These are phyloP conservation scores for Aureobasidium sp. DNA, from an alignment of 2,329 filamentous ascomycete species.

Conservation along the genomic window DNA sequence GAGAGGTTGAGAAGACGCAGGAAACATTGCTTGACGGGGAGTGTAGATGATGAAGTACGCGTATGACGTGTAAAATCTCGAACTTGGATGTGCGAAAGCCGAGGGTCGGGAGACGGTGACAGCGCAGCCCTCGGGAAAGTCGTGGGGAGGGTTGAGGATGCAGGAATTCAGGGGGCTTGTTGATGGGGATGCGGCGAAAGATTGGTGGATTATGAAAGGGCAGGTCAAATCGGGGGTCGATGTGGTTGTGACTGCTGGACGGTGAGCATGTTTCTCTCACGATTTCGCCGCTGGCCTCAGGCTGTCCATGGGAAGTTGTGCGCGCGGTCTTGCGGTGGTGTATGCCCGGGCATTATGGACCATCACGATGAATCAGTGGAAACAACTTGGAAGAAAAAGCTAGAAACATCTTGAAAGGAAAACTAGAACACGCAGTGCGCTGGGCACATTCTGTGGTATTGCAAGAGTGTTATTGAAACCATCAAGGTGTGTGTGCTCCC, in stretches of 20 bases:
- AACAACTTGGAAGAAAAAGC: neutral
- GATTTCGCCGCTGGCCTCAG: neutral
- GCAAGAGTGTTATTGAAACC: neutral
- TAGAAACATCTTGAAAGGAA: neutral
- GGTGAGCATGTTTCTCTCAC: neutral
- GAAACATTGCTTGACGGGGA: neutral
- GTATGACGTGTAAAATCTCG: too few relatives aligned
- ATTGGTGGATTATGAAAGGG: neutral
- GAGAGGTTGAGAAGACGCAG: neutral
- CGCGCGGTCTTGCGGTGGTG: neutral
- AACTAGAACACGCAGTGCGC: too few relatives aligned
- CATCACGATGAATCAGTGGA: neutral
- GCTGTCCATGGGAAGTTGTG: too few relatives aligned
- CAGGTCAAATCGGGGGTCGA: neutral
- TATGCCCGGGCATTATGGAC: neutral
- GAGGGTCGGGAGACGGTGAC: neutral
- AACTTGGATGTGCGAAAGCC: neutral
- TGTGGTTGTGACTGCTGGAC: neutral
- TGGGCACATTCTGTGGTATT: neutral
- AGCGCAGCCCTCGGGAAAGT: neutral
- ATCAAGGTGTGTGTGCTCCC: neutral
- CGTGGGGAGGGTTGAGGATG: neutral
- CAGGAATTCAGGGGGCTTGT: neutral
- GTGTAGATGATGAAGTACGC: too few relatives aligned
- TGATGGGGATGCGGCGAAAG: neutral